Evolutionary conservation across 2,329 filamentous ascomycete genomes (phyloP).

Genomic region (Onygena corvina): DNA sequence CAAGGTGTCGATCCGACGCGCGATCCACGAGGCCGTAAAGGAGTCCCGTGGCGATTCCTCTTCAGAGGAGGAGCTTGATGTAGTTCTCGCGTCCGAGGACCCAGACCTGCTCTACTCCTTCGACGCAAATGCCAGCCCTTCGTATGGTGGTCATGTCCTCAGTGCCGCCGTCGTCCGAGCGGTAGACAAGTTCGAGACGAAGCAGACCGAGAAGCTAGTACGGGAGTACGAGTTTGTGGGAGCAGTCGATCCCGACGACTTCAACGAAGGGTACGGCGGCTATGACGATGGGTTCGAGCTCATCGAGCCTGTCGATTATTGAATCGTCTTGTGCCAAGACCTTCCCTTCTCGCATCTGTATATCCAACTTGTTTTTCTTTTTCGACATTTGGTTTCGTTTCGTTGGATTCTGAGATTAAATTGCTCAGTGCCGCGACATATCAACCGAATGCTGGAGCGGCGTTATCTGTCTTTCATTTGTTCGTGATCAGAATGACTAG

Average conservation of each 20-base stretch:
- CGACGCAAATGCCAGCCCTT: constrained; percentile 40
- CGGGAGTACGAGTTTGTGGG: constrained; percentile 49
- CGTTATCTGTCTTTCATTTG: too few species aligned
- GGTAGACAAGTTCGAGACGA: constrained; percentile 48
- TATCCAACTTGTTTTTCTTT: not conserved
- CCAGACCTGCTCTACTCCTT: constrained; percentile 43
- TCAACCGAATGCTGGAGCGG: too few species aligned
- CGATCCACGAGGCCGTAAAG: constrained; percentile 1
- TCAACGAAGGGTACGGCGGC: constrained; percentile 24
- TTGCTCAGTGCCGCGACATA: too few species aligned
- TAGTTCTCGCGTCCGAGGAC: constrained; percentile 20
- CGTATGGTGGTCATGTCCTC: constrained; percentile 46
- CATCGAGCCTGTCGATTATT: constrained; percentile 26
- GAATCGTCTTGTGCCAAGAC: not conserved
- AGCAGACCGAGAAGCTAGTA: constrained; percentile 49
- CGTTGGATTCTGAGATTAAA: too few species aligned
- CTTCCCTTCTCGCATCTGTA: not conserved
- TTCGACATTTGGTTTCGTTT: too few species aligned
- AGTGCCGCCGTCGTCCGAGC: constrained; percentile 46
- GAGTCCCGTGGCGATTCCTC: constrained; percentile 2
- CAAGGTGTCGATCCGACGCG: constrained; percentile 2
- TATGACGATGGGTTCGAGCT: constrained; percentile 35
- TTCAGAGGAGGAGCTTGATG: not conserved
- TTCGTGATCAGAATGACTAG: too few species aligned
- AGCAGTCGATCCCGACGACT: constrained; percentile 27